A percentile compares a stretch with the other conserved stretches of the same genome.
phyloP scores from a whole-genome alignment of 306 rosid genomes.

The Sesbania bispinosa region DNA sequence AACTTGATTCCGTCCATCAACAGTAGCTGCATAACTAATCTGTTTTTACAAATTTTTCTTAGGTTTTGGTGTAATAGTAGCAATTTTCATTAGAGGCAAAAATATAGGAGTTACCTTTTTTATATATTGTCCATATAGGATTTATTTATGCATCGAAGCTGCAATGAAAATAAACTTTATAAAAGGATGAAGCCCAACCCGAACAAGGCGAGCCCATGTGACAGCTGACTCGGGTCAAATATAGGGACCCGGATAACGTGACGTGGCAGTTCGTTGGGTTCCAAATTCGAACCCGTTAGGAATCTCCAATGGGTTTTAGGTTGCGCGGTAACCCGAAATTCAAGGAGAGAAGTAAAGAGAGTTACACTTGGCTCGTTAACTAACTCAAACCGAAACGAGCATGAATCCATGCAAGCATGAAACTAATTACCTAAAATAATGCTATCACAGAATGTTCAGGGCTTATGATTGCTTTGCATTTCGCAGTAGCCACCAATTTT shows the following conservation, averaged over 20 bases:
- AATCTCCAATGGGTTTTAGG: background rate
- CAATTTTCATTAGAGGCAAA: no score
- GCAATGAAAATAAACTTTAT: no score
- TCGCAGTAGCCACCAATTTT: background rate
- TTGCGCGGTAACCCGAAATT: slow-evolving; percentile 65
- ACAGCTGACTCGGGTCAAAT: background rate
- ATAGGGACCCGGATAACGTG: no score
- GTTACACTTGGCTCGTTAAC: slow-evolving; percentile 33
- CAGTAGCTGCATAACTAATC: no score
- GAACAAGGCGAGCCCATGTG: background rate
- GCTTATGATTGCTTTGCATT: background rate
- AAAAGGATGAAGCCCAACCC: background rate
- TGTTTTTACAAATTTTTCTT: no score
- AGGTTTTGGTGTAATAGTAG: no score
- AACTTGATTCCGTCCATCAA: no score
- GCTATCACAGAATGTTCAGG: slow-evolving; percentile 6
- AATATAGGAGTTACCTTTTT: no score
- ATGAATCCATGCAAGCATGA: background rate
- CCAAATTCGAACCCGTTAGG: background rate
- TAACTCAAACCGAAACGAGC: background rate
- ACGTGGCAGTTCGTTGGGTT: background rate
- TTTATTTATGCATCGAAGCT: no score
- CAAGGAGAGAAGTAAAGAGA: slow-evolving; percentile 29
- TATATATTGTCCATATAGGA: no score
- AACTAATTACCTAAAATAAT: slow-evolving; percentile 32